These are phyloP conservation scores for Penicillium sclerotigenum DNA, from an alignment of 2,329 filamentous ascomycete species.

Conservation along the genomic window DNA sequence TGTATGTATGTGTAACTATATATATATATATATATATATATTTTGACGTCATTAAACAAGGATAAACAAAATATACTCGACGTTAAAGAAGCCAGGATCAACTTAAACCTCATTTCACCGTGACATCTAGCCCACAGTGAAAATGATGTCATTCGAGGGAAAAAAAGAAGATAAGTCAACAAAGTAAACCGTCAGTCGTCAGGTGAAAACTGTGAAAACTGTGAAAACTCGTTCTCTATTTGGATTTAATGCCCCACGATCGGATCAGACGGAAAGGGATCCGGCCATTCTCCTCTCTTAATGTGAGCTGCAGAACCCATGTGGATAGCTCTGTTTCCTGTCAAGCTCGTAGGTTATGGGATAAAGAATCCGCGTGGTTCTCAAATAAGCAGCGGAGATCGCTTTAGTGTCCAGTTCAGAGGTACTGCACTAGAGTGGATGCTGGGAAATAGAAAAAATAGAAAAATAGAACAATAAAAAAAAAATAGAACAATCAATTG, in stretches of 20 bases:
- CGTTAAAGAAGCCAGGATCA: background rate
- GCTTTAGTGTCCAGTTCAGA: background rate
- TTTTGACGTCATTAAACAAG: background rate
- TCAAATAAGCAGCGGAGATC: slow-evolving; percentile 9
- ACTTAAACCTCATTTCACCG: background rate
- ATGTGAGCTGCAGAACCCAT: background rate
- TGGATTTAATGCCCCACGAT: slow-evolving; percentile 2
- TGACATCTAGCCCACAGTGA: too few species aligned
- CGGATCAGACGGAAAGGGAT: slow-evolving; percentile 5
- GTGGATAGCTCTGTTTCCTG: background rate
- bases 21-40: too few species aligned
- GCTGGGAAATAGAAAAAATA: background rate
- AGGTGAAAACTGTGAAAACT: background rate
- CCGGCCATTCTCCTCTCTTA: background rate
- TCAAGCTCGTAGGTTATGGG: background rate
- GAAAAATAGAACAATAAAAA: background rate
- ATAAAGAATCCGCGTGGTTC: slow-evolving; percentile 2
- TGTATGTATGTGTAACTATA: too few species aligned
- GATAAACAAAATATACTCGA: too few species aligned
- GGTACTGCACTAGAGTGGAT: background rate
- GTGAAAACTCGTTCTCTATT: too few species aligned
- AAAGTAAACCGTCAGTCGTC: background rate
- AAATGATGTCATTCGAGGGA: background rate
- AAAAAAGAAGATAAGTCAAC: background rate
- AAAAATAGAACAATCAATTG: background rate